Evolutionary conservation across 306 rosid genomes (phyloP).

Genomic region (Geum urbanum): DNA sequence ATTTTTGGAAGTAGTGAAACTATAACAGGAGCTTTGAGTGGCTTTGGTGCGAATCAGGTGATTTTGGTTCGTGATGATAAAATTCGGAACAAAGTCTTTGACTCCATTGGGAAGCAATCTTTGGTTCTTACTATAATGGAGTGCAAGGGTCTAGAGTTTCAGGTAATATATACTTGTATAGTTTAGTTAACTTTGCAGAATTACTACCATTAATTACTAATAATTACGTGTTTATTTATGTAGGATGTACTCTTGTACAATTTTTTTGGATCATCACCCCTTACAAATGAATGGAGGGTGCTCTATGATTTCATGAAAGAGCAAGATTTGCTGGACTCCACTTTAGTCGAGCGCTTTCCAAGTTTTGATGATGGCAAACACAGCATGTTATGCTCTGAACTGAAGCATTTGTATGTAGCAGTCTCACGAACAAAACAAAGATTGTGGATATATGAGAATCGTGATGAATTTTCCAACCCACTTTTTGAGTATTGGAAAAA

Average conservation of each 20-base stretch:
- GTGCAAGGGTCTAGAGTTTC: constrained; percentile 71
- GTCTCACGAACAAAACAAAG: constrained; percentile 59
- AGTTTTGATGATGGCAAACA: constrained; percentile 40
- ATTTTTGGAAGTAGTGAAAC: constrained; percentile 43
- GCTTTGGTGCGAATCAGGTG: constrained; percentile 67
- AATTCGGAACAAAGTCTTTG: constrained; percentile 34
- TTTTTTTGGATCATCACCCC: constrained; percentile 57
- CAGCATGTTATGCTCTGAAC: constrained; percentile 50
- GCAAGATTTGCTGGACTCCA: constrained; percentile 37
- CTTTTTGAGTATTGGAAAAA: constrained; percentile 35
- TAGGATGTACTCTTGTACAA: constrained; percentile 68
- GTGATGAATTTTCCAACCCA: constrained; percentile 19
- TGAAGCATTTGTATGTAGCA: constrained; percentile 58
- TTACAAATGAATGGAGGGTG: constrained; percentile 54
- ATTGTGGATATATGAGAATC: constrained; percentile 52
- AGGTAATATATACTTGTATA: constrained; percentile 30
- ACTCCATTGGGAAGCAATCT: constrained; percentile 40
- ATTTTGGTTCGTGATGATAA: constrained; percentile 61
- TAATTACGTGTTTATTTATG: neutral
- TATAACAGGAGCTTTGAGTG: constrained; percentile 24
- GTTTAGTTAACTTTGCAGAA: no score
- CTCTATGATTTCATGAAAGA: constrained; percentile 53
- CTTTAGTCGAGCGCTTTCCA: constrained; percentile 21
- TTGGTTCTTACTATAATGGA: constrained; percentile 60
- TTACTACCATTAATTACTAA: neutral